Base-by-base conservation (phyloP, 495 filamentous ascomycete species). In the Aspergillus ostianus region DNA sequence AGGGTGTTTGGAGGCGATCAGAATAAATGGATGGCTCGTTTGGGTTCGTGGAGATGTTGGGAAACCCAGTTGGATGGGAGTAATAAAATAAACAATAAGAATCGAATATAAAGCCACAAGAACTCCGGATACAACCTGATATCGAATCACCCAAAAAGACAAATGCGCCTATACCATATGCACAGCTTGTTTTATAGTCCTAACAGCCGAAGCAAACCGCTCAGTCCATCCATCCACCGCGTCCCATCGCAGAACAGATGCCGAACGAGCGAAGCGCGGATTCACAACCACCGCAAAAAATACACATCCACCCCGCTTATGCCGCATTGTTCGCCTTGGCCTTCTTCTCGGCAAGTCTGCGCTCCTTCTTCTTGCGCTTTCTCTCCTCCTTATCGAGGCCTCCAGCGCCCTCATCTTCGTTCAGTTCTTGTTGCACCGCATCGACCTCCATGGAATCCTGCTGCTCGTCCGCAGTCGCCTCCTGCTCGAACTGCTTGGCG, bases 351-450 rank as follows among this genome's bases (percentile, higher is more conserved):
- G 76, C 71, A 60, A 73, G 58, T 30, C 71, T 66, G 68, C 77
- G 73, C 67, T 81, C 78, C 67, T 80, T 82, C 72, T 82, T 82
- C 67, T 70, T 73, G 30, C 72, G 67, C 68, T 81, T 82, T 57
- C 79, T 67, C 63, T 77, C 78, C 52, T 79, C 78, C 66, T 80
- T 82, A 61, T 82, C 78, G 53, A 77, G 47, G 12, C 29, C 51
- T 15, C 63, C 65, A 29, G 63, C 56, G 30, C 59, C 10, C 1
- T 41, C 13, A 12, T 41, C 36, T 41, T 41, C 36, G 36, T 41
- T 41, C 36, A 41, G 54, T 51, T 72, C 61, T 50, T 66, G 60
- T 46, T 65, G 68, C 4, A 58, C 60, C 29, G 70, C 66, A 53
- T 72, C 67, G 61, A 68, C 63, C 15, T 66, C 60, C 51, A 71